Evolutionary conservation across 179 eudicot species (phyloP).

Genomic region (Beta corolliflora): DNA sequence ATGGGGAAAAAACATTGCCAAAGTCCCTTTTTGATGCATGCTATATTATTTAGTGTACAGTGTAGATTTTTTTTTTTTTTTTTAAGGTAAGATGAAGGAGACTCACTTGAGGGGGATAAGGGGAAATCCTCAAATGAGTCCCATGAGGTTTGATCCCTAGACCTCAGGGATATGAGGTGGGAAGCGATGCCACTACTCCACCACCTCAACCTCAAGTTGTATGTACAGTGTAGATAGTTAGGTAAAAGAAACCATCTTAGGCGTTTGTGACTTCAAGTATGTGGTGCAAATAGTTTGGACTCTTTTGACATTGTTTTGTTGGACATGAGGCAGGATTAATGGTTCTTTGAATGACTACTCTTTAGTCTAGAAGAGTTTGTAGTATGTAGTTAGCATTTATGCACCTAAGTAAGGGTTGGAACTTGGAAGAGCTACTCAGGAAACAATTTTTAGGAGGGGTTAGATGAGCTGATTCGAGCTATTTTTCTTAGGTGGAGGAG

Average conservation of each 20-base stretch:
- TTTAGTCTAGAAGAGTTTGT: not conserved
- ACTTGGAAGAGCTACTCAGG: not conserved
- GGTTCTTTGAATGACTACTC: not conserved
- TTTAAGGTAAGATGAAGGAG: no score
- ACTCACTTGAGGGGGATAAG: no score
- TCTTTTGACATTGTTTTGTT: not conserved
- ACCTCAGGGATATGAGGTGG: no score
- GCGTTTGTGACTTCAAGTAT: not conserved
- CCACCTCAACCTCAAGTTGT: no score
- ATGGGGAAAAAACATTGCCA: not conserved
- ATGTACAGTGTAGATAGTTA: not conserved
- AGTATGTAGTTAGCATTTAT: not conserved
- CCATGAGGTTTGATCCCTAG: no score
- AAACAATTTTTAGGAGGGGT: no score
- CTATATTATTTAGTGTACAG: not conserved
- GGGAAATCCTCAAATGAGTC: no score
- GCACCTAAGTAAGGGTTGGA: not conserved
- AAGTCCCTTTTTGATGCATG: not conserved
- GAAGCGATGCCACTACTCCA: no score
- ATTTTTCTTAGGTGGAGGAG: not conserved
- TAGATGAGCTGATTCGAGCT: not conserved
- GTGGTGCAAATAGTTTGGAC: not conserved
- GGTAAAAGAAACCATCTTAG: not conserved
- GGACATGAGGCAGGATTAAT: not conserved
- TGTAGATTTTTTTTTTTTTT: no score